Percentiles rank a stretch among this genome's conserved stretches.
These are phyloP conservation scores for Candida corydali DNA, from an alignment of 805 yeast genomes.

Conservation along the genomic window DNA sequence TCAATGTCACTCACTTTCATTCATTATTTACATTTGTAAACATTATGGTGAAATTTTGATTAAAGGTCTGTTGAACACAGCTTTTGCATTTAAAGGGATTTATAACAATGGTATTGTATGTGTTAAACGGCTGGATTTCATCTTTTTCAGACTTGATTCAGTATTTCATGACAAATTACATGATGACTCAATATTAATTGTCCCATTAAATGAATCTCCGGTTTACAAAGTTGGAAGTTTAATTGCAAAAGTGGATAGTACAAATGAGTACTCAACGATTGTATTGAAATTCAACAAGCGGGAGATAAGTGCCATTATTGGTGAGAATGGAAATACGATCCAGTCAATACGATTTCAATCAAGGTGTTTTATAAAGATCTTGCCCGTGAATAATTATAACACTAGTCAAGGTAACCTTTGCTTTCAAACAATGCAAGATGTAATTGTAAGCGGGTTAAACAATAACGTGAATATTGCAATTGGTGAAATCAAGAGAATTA, in stretches of 20 bases:
- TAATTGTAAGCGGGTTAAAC: constrained; percentile 14
- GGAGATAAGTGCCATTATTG: constrained; percentile 23
- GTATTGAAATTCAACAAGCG: constrained; percentile 9
- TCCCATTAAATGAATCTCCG: neutral
- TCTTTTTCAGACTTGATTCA: too few relatives aligned
- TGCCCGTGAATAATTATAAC: too few relatives aligned
- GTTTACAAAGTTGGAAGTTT: neutral
- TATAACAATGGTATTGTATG: too few relatives aligned
- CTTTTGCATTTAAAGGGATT: too few relatives aligned
- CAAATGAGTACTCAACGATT: neutral
- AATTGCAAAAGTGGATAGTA: neutral
- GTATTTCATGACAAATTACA: neutral
- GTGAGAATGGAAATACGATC: constrained; percentile 21
- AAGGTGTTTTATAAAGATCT: constrained; percentile 19
- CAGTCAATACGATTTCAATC: constrained; percentile 18
- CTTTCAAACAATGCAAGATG: constrained; percentile 14
- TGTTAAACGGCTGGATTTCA: too few relatives aligned
- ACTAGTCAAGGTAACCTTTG: too few relatives aligned
- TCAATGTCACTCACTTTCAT: too few relatives aligned
- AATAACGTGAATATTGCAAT: constrained; percentile 15
- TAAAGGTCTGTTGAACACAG: too few relatives aligned
- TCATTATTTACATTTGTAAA: too few relatives aligned
- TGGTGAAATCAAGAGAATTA: constrained; percentile 9
- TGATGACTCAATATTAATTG: neutral
- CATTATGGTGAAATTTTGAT: too few relatives aligned